A percentile compares a stretch with the other conserved stretches of the same genome.
Conservation (phyloP, 2,329 filamentous ascomycete genomes). For the Ambrosiella cleistominuta region DNA sequence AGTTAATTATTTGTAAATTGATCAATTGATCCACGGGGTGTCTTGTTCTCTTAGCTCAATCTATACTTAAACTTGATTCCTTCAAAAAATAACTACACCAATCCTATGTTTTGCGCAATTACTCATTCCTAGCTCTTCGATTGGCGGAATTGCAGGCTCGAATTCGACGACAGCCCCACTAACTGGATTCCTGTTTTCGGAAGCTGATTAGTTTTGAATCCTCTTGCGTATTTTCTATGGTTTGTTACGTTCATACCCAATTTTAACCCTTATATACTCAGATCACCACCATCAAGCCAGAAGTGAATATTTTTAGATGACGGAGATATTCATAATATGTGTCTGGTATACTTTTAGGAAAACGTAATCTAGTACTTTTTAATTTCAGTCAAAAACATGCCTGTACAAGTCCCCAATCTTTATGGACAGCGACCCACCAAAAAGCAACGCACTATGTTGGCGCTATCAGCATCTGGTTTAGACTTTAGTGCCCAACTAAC, state of each 20-base stretch:
- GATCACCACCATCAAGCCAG: not conserved
- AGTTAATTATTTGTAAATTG: not conserved
- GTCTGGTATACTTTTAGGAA: too few species aligned
- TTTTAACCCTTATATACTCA: too few species aligned
- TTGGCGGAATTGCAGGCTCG: not conserved
- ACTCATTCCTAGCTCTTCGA: not conserved
- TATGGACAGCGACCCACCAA: slow-evolving; percentile 62
- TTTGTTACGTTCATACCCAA: too few species aligned
- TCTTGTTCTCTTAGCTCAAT: not conserved
- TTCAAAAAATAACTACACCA: slow-evolving; percentile 9
- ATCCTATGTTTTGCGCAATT: not conserved
- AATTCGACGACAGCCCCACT: slow-evolving; percentile 3
- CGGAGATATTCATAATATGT: too few species aligned
- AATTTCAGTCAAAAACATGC: slow-evolving; percentile 23
- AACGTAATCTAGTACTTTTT: not conserved
- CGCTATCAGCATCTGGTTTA: slow-evolving; percentile 50
- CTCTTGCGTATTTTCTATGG: too few species aligned
- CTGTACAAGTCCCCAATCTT: slow-evolving; percentile 48
- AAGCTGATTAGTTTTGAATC: not conserved
- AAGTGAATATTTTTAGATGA: not conserved
- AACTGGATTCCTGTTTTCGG: not conserved
- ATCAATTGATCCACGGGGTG: not conserved
- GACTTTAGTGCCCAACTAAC: slow-evolving; percentile 81
- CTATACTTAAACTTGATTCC: not conserved
- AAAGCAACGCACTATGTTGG: slow-evolving; percentile 49